A percentile compares a stretch with the other conserved stretches of the same genome.
Evolutionary conservation across 495 filamentous ascomycete genomes (phyloP).

Genomic region (Clohesyomyces aquaticus): DNA sequence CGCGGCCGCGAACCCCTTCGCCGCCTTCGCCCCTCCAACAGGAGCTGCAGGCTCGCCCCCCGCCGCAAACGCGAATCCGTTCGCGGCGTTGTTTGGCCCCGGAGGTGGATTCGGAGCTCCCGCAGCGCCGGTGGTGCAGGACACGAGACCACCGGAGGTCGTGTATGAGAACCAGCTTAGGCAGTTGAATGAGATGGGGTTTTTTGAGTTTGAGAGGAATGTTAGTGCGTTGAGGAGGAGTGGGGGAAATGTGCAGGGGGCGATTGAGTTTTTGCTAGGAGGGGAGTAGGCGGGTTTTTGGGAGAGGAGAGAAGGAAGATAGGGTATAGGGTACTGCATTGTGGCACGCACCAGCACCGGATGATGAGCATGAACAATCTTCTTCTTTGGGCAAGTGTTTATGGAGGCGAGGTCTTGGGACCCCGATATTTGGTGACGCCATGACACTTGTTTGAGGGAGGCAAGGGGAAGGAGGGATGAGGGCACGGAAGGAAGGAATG

Average conservation of each 20-base stretch:
- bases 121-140: conserved; percentile 59
- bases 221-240: conserved; percentile 83
- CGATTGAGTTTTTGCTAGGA: conserved; percentile 75
- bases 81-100: conserved; percentile 33
- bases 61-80: conserved; percentile 28
- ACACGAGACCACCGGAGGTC: conserved; percentile 91
- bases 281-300: neutral
- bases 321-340: neutral
- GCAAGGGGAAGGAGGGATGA: no score
- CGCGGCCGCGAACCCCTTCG: neutral
- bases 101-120: conserved; percentile 20
- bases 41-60: neutral
- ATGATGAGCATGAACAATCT: no score
- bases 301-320: neutral
- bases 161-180: conserved; percentile 86
- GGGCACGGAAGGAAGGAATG: no score
- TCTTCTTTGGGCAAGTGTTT: no score
- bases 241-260: conserved; percentile 94
- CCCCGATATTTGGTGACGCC: no score
- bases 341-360: no score
- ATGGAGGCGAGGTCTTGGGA: no score
- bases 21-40: neutral
- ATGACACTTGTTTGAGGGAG: no score
- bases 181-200: conserved; percentile 98
- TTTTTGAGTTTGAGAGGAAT: conserved; percentile 94